A percentile compares a stretch with the other conserved stretches of the same genome.
Conservation (phyloP, 2,329 filamentous ascomycete genomes). For the Nothopassalora personata region DNA sequence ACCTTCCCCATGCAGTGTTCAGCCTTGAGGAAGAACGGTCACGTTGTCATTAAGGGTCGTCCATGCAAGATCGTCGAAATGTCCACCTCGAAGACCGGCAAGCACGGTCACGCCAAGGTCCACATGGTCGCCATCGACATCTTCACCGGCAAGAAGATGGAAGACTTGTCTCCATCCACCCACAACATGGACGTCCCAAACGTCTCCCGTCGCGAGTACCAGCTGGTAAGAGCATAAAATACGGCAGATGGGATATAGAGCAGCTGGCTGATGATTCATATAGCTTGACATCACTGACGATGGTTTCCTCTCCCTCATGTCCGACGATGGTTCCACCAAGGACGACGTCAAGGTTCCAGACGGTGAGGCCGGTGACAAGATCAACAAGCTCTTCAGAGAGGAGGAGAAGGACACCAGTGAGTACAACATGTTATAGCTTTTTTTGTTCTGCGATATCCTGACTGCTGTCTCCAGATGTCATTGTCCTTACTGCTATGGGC, state of each 20-base stretch:
- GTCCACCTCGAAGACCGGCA: slow-evolving; percentile 99
- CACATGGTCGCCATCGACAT: slow-evolving; percentile 97
- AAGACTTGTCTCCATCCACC: slow-evolving; percentile 98
- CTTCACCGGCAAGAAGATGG: slow-evolving; percentile 99
- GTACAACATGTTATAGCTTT: slow-evolving; percentile 36
- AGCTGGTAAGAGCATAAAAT: slow-evolving; percentile 65
- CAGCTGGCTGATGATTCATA: slow-evolving; percentile 16
- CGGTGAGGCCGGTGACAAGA: slow-evolving; percentile 81
- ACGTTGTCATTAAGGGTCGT: slow-evolving; percentile 96
- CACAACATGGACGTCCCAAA: slow-evolving; percentile 96
- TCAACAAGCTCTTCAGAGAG: slow-evolving; percentile 68
- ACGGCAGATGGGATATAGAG: background rate
- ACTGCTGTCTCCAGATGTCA: slow-evolving; percentile 59
- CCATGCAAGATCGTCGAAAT: slow-evolving; percentile 99
- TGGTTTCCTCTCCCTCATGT: slow-evolving; percentile 90
- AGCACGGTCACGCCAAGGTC: slow-evolving; percentile 99
- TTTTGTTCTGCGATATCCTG: slow-evolving; percentile 10
- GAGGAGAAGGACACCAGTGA: slow-evolving; percentile 94
- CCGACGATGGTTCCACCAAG: slow-evolving; percentile 78
- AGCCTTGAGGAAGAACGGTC: slow-evolving; percentile 98
- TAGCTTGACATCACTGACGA: slow-evolving; percentile 92
- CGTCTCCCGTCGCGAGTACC: slow-evolving; percentile 84
- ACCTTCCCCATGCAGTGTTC: slow-evolving; percentile 99
- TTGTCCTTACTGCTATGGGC: slow-evolving; percentile 91
- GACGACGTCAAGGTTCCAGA: slow-evolving; percentile 94